Evolutionary conservation across 352 stramenopile species (phyloP).

Genomic region (Globisporangium acanthophoron): DNA sequence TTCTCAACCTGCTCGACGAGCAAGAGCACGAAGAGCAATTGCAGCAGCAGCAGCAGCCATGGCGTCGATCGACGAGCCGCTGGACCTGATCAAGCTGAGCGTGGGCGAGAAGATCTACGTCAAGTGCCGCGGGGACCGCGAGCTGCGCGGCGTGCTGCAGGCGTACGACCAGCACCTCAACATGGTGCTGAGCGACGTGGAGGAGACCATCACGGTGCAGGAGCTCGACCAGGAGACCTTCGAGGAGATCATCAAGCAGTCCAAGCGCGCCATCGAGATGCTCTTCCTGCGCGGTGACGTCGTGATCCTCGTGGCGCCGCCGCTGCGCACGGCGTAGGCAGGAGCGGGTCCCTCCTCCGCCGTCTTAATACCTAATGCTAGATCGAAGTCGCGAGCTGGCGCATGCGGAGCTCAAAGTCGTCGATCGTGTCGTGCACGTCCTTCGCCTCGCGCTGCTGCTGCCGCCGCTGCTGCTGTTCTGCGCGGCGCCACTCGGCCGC

Average conservation of each 20-base stretch:
- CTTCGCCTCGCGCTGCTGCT: conserved; percentile 13
- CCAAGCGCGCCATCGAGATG: conserved; percentile 96
- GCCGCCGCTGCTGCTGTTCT: conserved; percentile 9
- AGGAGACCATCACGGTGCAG: conserved; percentile 97
- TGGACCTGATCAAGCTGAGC: conserved; percentile 98
- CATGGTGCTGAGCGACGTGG: conserved; percentile 97
- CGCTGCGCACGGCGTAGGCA: conserved; percentile 87
- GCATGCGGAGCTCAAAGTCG: conserved; percentile 35
- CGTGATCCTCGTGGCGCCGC: conserved; percentile 97
- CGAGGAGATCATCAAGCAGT: conserved; percentile 96
- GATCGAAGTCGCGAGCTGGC: conserved; percentile 11
- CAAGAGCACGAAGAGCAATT: background rate
- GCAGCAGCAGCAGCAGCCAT: conserved; percentile 19
- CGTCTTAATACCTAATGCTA: background rate
- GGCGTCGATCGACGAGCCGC: conserved; percentile 91
- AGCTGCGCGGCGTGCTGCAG: conserved; percentile 96
- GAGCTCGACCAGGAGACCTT: conserved; percentile 98
- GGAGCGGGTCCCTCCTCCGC: background rate
- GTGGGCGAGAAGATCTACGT: conserved; percentile 99
- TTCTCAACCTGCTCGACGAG: background rate
- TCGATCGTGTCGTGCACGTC: conserved; percentile 32
- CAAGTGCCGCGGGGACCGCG: conserved; percentile 96
- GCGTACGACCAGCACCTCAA: conserved; percentile 99
- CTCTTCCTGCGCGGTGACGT: conserved; percentile 99
- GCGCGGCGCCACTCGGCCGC: background rate